Conservation (phyloP, 306 rosid genomes). For the Cucumis cinereus region DNA sequence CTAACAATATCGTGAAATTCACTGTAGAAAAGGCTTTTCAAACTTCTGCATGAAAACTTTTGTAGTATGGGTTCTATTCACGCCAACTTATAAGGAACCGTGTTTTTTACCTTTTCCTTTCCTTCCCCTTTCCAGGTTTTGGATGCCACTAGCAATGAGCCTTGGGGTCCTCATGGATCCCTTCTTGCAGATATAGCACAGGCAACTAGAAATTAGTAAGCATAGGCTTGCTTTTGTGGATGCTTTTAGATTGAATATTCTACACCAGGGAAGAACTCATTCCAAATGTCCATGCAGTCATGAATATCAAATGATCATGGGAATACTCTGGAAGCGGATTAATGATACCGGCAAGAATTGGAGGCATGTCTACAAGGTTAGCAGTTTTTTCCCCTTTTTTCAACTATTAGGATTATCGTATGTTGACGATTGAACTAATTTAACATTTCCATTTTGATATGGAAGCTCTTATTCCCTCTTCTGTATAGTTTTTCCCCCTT, state of each 20-base stretch:
- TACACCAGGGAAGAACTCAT: slow-evolving; percentile 14
- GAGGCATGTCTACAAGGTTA: slow-evolving; percentile 99
- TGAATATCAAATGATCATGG: slow-evolving; percentile 93
- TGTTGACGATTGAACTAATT: neutral
- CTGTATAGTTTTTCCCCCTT: neutral
- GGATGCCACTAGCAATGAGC: slow-evolving; percentile 98
- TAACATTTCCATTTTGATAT: neutral
- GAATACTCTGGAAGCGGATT: slow-evolving; percentile 88
- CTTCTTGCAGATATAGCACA: slow-evolving; percentile 92
- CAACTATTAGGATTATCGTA: neutral
- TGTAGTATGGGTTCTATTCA: neutral
- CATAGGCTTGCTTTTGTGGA: slow-evolving; percentile 5
- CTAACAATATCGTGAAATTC: neutral
- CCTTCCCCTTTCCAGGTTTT: slow-evolving; percentile 48
- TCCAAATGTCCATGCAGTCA: slow-evolving; percentile 49
- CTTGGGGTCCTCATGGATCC: slow-evolving; percentile 99
- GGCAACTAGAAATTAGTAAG: slow-evolving; percentile 90
- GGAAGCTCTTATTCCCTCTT: neutral
- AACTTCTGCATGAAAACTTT: neutral
- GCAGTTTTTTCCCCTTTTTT: neutral
- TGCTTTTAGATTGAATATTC: slow-evolving; percentile 14
- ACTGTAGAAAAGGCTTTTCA: neutral
- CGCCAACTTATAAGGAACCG: neutral
- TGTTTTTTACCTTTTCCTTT: neutral
- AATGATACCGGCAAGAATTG: slow-evolving; percentile 98